phyloP scores from a whole-genome alignment of 2,329 filamentous ascomycete species.

The Sodiomyces alkalinus region DNA sequence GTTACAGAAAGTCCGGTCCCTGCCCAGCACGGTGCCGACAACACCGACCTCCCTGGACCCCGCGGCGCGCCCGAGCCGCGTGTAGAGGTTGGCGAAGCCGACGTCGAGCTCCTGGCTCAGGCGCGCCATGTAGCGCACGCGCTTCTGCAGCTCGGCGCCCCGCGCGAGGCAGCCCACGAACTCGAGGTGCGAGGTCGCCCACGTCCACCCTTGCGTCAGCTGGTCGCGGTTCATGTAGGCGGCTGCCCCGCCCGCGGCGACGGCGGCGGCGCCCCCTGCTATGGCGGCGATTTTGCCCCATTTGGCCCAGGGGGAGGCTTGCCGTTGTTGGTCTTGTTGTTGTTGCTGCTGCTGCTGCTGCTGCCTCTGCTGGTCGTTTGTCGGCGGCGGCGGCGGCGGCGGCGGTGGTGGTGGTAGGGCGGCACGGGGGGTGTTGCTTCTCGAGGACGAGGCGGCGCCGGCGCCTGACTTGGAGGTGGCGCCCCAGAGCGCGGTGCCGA shows the following conservation, averaged over 20 bases:
- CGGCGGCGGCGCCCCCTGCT: constrained; percentile 69
- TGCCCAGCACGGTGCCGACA: constrained; percentile 45
- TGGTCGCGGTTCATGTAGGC: constrained; percentile 77
- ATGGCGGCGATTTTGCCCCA: constrained; percentile 81
- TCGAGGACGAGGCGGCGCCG: constrained; percentile 8
- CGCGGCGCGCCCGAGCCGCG: constrained; percentile 59
- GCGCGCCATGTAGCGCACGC: constrained; percentile 53
- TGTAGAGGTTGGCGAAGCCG: constrained; percentile 79
- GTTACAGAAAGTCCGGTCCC: constrained; percentile 77
- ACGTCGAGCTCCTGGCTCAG: constrained; percentile 51
- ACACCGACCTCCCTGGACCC: constrained; percentile 34
- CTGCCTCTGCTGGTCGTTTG: constrained; percentile 18
- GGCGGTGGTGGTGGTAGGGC: constrained; percentile 20
- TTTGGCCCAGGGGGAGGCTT: constrained; percentile 44
- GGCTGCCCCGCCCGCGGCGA: constrained; percentile 68
- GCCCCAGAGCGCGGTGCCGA: constrained; percentile 55
- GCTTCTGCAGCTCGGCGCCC: constrained; percentile 64
- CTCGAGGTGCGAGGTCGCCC: constrained; percentile 81
- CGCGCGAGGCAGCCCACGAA: constrained; percentile 83
- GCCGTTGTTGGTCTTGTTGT: constrained; percentile 18
- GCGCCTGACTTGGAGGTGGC: constrained; percentile 19
- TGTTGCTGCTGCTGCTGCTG: constrained; percentile 16
- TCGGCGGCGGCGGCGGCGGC: constrained; percentile 14
- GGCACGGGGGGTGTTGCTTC: constrained; percentile 19
- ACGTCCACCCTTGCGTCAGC: constrained; percentile 59